A percentile compares a stretch with the other conserved stretches of the same genome.
phyloP scores from a whole-genome alignment of 2,329 filamentous ascomycete species.

The Leptodontidium sp. region DNA sequence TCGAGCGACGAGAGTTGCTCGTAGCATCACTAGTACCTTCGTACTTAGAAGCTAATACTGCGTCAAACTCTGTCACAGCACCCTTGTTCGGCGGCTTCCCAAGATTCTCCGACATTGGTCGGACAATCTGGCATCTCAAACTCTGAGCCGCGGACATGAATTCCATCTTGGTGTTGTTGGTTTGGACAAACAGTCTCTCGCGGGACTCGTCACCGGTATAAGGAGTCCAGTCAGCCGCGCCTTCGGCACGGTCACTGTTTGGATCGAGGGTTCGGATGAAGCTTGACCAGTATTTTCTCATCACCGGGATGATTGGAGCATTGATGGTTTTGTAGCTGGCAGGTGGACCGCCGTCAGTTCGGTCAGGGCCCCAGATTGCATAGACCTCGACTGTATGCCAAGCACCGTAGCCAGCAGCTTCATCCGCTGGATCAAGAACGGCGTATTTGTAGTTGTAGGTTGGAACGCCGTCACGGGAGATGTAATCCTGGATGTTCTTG shows the following conservation, averaged over 20 bases:
- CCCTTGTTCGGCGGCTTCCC: not conserved
- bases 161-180: conserved; percentile 9
- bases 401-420: conserved; percentile 65
- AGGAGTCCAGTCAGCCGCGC: not conserved
- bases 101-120: conserved; percentile 7
- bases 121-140: conserved; percentile 1
- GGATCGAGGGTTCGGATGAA: conserved; percentile 74
- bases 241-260: conserved; percentile 53
- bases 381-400: conserved; percentile 72
- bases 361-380: conserved; percentile 75
- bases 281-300: conserved; percentile 77
- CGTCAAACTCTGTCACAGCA: not conserved
- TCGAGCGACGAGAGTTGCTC: not conserved
- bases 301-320: conserved; percentile 62
- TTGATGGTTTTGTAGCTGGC: conserved; percentile 54
- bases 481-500: conserved; percentile 55
- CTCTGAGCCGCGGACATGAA: conserved; percentile 10
- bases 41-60: conserved; percentile 1
- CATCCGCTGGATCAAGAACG: conserved; percentile 65
- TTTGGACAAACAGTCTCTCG: conserved; percentile 4
- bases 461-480: conserved; percentile 46
- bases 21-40: not conserved
- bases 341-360: not conserved
- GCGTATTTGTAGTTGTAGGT: conserved; percentile 73
- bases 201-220: not conserved